Evolutionary conservation across 768 basidiomycete species (phyloP), one percentile per base, ranked within the genome.

Genomic region (Russula compacta): DNA sequence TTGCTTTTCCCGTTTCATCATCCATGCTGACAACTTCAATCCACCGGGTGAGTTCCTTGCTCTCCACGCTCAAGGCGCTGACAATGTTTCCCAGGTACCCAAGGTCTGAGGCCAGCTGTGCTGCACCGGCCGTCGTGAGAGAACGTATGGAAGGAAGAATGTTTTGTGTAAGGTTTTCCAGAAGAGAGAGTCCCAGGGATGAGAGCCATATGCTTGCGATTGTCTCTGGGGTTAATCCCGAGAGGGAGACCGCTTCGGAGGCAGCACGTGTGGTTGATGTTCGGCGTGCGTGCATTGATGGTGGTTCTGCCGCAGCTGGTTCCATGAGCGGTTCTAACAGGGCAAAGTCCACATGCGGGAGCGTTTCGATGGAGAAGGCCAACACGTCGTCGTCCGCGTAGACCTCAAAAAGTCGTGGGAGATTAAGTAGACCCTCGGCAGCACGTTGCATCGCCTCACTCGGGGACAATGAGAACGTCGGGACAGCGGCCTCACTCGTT

Each of bases 331-430:
- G 76, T 56, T 77, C 79, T 19, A 83, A 69, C 51, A 81, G 71
- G 44, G 86, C 83, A 6, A 75, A 65, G 60, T 88, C 83, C 53
- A 89, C 71, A 67, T 83, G 82, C 0, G 89, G 92, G 10, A 98
- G 75, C 6, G 88, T 92, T 51, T 87, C 84, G 43, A 98, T 76
- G 39, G 91, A 92, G 73, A 94, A 97, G 2, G 85, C 83, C 9
- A 98, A 79, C 10, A 92, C 90, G 62, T 94, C 92, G 70, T 98
- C 94, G 59, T 87, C 86, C 7, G 89, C 91, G 69, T 97, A 95
- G 17, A 95, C 88, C 72, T 98, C 95, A 69, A 98, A 97, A 15
- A 98, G 76, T 58, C 94, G 76, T 2, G 95, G 92, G 3, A 99
- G 82, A 74, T 95, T 97, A 36, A 98, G 78, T 38, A 99, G 75